Evolutionary conservation across 768 basidiomycete genomes (phyloP).

Genomic region (Suillus spraguei): DNA sequence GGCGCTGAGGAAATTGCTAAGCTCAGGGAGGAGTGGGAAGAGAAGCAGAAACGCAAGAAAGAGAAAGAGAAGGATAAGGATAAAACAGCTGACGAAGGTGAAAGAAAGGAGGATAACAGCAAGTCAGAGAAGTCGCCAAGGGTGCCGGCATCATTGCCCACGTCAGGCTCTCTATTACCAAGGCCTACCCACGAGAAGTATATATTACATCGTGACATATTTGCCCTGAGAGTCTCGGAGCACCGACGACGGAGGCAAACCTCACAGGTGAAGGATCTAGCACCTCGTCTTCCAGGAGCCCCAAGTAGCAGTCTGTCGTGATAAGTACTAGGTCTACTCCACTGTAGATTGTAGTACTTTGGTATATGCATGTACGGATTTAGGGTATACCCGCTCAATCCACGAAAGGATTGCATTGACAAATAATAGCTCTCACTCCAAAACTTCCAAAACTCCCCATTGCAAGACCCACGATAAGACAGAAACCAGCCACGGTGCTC

Average conservation of each 20-base stretch:
- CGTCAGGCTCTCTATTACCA: constrained; percentile 36
- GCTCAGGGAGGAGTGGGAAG: constrained; percentile 81
- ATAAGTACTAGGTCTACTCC: background rate
- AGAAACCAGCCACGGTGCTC: constrained; percentile 81
- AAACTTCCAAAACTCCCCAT: constrained; percentile 82
- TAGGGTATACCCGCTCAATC: constrained; percentile 11
- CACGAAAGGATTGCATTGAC: constrained; percentile 74
- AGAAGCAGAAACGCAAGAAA: constrained; percentile 62
- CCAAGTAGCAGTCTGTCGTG: constrained; percentile 40
- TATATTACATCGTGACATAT: constrained; percentile 81
- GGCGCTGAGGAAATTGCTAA: constrained; percentile 75
- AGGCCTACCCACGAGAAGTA: constrained; percentile 70
- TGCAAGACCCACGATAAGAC: constrained; percentile 72
- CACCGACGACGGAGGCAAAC: constrained; percentile 70
- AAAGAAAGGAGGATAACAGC: constrained; percentile 38
- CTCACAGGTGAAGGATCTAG: constrained; percentile 68
- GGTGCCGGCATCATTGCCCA: constrained; percentile 26
- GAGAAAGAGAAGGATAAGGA: constrained; percentile 41
- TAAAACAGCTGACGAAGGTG: constrained; percentile 37
- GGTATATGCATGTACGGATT: background rate
- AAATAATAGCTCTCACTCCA: constrained; percentile 68
- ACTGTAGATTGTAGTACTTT: background rate
- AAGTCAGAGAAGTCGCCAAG: constrained; percentile 21
- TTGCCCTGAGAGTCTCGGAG: constrained; percentile 76
- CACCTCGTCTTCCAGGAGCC: constrained; percentile 68